Percentiles rank a stretch among this genome's conserved stretches.
These are phyloP conservation scores for Speleostelium caveatum DNA, from an alignment of 78 protist genomes.

Conservation along the genomic window DNA sequence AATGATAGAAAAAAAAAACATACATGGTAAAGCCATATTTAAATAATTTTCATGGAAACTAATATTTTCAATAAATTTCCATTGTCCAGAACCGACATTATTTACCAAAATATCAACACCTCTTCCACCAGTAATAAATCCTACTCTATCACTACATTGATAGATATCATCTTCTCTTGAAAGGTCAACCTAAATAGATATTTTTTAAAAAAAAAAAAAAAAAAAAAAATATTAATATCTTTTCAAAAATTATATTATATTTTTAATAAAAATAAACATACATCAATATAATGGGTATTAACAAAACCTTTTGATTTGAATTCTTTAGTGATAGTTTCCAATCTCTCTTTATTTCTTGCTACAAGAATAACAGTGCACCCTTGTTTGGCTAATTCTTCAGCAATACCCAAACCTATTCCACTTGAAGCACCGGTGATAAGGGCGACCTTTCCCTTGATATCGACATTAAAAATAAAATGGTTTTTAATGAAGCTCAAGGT, in stretches of 20 bases:
- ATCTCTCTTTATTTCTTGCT: conserved; percentile 23
- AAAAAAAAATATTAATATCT: too few relatives aligned
- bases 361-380: conserved; percentile 19
- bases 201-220: too few relatives aligned
- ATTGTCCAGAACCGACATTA: conserved; percentile 46
- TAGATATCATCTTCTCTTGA: conserved; percentile 1
- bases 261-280: too few relatives aligned
- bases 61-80: conserved; percentile 65
- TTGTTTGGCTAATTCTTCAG: conserved; percentile 45
- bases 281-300: too few relatives aligned
- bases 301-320: background rate
- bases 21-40: conserved; percentile 66
- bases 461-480: too few relatives aligned
- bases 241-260: too few relatives aligned
- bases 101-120: conserved; percentile 35
- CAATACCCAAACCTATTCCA: conserved; percentile 44
- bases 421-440: conserved; percentile 72
- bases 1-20: background rate
- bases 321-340: background rate
- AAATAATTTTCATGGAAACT: conserved; percentile 7
- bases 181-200: conserved; percentile 3
- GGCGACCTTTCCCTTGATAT: conserved; percentile 24
- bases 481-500: too few relatives aligned
- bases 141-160: background rate
- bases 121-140: background rate